Conservation (phyloP, 1,284 basidiomycete species). For the Boletus smithii region DNA sequence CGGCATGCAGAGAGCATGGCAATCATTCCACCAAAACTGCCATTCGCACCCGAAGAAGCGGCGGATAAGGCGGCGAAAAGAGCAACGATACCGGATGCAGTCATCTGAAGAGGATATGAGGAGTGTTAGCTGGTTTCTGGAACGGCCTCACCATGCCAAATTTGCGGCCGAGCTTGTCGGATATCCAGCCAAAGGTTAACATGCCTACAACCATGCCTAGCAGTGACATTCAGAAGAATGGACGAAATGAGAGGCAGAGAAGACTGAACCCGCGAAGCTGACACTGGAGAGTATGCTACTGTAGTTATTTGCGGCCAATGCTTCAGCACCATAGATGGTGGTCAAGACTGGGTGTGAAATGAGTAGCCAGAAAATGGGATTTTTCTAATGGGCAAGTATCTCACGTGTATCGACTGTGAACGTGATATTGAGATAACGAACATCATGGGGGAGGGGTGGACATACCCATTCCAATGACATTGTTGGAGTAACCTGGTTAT, state of each 20-base stretch:
- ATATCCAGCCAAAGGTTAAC: conserved; percentile 72
- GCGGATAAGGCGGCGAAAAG: conserved; percentile 81
- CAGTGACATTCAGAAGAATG: neutral
- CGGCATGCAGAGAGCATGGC: conserved; percentile 80
- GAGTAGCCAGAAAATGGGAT: neutral
- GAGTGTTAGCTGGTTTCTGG: neutral
- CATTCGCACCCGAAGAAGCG: conserved; percentile 77
- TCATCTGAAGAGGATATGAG: conserved; percentile 48
- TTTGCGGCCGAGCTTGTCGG: conserved; percentile 86
- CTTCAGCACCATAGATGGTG: conserved; percentile 58
- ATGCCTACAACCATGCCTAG: conserved; percentile 73
- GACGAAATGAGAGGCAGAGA: neutral
- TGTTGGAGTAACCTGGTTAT: conserved; percentile 72
- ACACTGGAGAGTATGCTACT: conserved; percentile 63
- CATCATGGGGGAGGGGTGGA: conserved; percentile 11
- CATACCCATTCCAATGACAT: conserved; percentile 71
- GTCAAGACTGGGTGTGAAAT: conserved; percentile 49
- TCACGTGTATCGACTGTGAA: conserved; percentile 50
- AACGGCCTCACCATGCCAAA: conserved; percentile 69
- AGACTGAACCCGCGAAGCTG: conserved; percentile 62
- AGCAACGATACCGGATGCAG: conserved; percentile 73
- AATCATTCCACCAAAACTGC: conserved; percentile 67
- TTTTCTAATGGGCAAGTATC: conserved; percentile 23
- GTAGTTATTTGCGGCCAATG: conserved; percentile 50
- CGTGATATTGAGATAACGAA: conserved; percentile 4